A percentile compares a stretch with the other conserved stretches of the same genome.
phyloP scores from a whole-genome alignment of 2,329 filamentous ascomycete genomes.

The Coleophoma eucalyptorum region DNA sequence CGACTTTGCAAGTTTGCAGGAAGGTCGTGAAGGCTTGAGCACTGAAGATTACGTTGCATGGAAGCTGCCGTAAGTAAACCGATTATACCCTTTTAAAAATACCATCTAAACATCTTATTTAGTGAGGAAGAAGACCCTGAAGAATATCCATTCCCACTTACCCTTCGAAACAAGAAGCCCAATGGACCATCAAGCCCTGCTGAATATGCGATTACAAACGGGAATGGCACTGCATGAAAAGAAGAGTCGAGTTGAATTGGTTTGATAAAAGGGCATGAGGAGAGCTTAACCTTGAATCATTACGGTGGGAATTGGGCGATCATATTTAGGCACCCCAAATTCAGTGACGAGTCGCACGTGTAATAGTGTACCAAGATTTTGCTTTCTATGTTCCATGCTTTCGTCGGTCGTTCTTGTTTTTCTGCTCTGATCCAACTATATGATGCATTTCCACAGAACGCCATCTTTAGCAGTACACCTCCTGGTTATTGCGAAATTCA shows the following conservation, averaged over 20 bases:
- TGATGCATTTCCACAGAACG: too few relatives aligned
- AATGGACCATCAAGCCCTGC: conserved; percentile 24
- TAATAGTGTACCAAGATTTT: too few relatives aligned
- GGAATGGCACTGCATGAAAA: conserved; percentile 8
- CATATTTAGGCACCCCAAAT: too few relatives aligned
- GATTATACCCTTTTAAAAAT: conserved; percentile 5
- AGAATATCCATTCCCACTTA: conserved; percentile 69
- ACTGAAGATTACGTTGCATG: conserved; percentile 98
- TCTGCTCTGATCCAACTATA: too few relatives aligned
- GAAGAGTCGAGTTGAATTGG: not conserved
- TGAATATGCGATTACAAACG: conserved; percentile 21
- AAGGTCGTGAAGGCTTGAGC: conserved; percentile 85
- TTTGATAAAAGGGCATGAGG: too few relatives aligned
- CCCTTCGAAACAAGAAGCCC: conserved; percentile 45
- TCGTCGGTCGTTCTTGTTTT: too few relatives aligned
- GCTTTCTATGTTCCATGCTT: too few relatives aligned
- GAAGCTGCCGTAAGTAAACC: conserved; percentile 85
- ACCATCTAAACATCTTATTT: not conserved
- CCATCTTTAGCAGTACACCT: too few relatives aligned
- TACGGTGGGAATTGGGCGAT: too few relatives aligned
- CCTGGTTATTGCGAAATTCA: too few relatives aligned
- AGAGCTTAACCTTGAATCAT: too few relatives aligned
- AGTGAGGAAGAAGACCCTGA: conserved; percentile 93
- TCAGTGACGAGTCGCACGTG: too few relatives aligned
- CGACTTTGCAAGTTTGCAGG: conserved; percentile 94